phyloP scores from a whole-genome alignment of 768 basidiomycete species.

The Dacryopinax primogenitus region DNA sequence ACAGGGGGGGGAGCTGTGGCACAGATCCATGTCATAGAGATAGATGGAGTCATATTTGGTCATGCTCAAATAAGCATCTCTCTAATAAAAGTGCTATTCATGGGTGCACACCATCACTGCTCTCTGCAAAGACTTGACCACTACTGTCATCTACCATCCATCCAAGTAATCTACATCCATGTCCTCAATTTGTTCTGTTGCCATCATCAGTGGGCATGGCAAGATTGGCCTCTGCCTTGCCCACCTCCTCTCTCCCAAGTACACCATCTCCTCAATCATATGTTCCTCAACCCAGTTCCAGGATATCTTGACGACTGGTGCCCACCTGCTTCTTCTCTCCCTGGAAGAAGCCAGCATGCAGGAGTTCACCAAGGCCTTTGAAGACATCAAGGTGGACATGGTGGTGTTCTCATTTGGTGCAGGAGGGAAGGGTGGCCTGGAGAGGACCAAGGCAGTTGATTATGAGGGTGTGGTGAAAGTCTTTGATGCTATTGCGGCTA shows the following conservation, averaged over 20 bases:
- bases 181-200: slow-evolving; percentile 21
- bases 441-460: slow-evolving; percentile 40
- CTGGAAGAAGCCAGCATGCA: slow-evolving; percentile 39
- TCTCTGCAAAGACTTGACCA: no score
- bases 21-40: no score
- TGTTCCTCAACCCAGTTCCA: slow-evolving; percentile 35
- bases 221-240: slow-evolving; percentile 40
- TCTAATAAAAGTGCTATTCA: no score
- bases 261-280: slow-evolving; percentile 43
- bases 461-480: slow-evolving; percentile 56
- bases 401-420: slow-evolving; percentile 38
- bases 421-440: slow-evolving; percentile 42
- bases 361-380: slow-evolving; percentile 38
- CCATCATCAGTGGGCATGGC: slow-evolving; percentile 44
- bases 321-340: slow-evolving; percentile 40
- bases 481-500: slow-evolving; percentile 50
- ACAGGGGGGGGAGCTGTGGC: no score
- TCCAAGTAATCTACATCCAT: no score
- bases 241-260: slow-evolving; percentile 31
- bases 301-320: slow-evolving; percentile 34
- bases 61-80: no score
- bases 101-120: no score
- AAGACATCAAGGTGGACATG: slow-evolving; percentile 20
- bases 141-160: no score
- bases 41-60: no score